Base-by-base conservation (phyloP, 768 basidiomycete species). In the Naganishia vaughanmartiniae region DNA sequence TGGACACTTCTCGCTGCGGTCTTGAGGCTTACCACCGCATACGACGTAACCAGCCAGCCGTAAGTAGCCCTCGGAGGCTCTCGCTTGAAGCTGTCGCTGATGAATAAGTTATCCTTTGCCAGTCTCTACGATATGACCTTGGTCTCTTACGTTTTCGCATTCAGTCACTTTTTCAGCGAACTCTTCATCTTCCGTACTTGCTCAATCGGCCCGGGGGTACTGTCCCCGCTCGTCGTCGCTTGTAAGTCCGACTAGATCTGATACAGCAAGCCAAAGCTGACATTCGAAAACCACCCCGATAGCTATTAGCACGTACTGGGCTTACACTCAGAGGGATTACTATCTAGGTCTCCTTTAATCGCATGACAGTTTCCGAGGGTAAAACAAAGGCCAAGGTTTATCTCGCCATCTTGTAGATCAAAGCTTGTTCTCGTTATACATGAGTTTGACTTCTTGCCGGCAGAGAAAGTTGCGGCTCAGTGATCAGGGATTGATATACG, bases 121-220 rank as follows among this genome's bases (percentile, higher is more conserved):
- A 97, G 94, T 31, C 82, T 93, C 26, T 99, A 96, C 82, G 89
- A 95, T 80, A 88, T 96, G 84, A 86, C 92, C 7, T 82, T 96
- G 70, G 83, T 89, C 76, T 89, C 91, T 45, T 98, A 95, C 83
- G 86, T 93, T 67, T 87, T 97, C 75, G 95, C 93, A 1, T 90
- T 92, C 77, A 86, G 85, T 5, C 95, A 99, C 83, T 97, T 96
- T 79, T 85, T 85, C 46, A 89, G 91, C 21, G 95, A 99, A 82
- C 77, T 90, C 48, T 81, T 93, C 76, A 86, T 96, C 72, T 99
- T 89, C 83, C 85, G 87, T 63, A 89, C 91, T 1, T 87, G 89
- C 45, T 88, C 84, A 57, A 72, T 90, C 57, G 85, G 84, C 54
- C 75, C 82, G 0, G 88, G 88, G 0, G 85, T 88, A 21, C 74